Base-by-base conservation (phyloP, 257 asterid genomes). In the Nyctanthes arbortristis region DNA sequence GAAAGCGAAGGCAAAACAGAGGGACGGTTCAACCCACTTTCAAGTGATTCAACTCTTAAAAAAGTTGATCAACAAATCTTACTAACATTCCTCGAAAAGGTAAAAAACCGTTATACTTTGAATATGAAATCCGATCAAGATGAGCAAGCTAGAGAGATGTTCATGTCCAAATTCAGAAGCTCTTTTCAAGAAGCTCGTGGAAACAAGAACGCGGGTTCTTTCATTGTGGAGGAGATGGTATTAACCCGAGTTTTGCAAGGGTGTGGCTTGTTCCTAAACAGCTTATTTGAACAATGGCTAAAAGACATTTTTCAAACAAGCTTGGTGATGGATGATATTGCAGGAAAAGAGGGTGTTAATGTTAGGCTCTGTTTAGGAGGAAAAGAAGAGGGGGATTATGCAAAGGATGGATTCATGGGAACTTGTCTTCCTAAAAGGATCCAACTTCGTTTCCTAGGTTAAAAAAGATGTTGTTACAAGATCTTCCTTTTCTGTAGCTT, bases 361-460 rank as follows among this genome's bases (percentile, higher is more conserved):
- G 25, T 88, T 77, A 90, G 87, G 82, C 80, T 86, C 22, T 80
- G 93, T 74, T 77, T 86, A 76, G 87, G 73, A 59, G 82, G 75
- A 32, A 79, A 81, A 49, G 79, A 67, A 12, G 80, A 59, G 18
- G 61, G 25, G 64, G 63, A 18, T 54, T 75, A 82, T 75, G 73
- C 54, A 63, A 55, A 69, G 68, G 84, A 76, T 67, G 93, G 92
- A 29, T 90, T 81, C 80, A 77, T 73, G 78, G 92, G 93, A 1
- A 84, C 96, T 54, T 71, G 90, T 76, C 96, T 90, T 83, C 97
- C 97, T 24, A 84, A 73, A 68, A 71, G 72, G 74, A 81, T 88
- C 79, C 84, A 66, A 63, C 72, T 88, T 81, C 80, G 79, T 73
- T 83, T 80, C 78, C 47, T 82, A 79, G 78, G 75, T 78, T 84